Evolutionary conservation across 1,284 basidiomycete genomes (phyloP).

Genomic region (Microbotryum saponariae): DNA sequence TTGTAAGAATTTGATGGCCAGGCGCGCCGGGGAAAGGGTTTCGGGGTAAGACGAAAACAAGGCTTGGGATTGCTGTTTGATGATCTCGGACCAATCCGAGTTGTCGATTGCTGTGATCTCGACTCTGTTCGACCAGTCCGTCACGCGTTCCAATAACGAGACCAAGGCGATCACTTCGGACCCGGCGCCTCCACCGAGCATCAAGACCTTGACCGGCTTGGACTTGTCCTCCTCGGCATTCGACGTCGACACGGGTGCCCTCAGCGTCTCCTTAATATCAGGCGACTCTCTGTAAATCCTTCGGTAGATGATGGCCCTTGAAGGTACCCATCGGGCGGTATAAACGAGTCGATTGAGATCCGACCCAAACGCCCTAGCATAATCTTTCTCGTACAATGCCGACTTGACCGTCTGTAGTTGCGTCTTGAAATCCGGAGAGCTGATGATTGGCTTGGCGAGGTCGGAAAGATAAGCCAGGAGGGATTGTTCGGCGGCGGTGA

Average conservation of each 20-base stretch:
- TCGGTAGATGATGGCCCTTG: constrained; percentile 23
- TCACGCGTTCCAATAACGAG: constrained; percentile 3
- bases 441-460: constrained; percentile 8
- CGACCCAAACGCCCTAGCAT: constrained; percentile 26
- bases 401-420: constrained; percentile 27
- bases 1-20: constrained; percentile 13
- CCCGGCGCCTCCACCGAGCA: constrained; percentile 26
- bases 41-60: not conserved
- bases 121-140: not conserved
- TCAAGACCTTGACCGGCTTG: constrained; percentile 6
- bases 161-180: constrained; percentile 27
- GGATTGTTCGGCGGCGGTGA: too few relatives aligned
- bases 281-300: constrained; percentile 14
- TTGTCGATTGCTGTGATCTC: constrained; percentile 17
- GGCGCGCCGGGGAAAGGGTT: not conserved
- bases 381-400: constrained; percentile 27
- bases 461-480: constrained; percentile 11
- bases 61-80: constrained; percentile 8
- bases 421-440: constrained; percentile 13
- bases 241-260: not conserved
- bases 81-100: constrained; percentile 10
- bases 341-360: constrained; percentile 24
- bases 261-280: not conserved
- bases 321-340: constrained; percentile 22
- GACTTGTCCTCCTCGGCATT: not conserved